Base-by-base conservation (phyloP, 805 yeast species). In the Isabelozyma gotoi region DNA sequence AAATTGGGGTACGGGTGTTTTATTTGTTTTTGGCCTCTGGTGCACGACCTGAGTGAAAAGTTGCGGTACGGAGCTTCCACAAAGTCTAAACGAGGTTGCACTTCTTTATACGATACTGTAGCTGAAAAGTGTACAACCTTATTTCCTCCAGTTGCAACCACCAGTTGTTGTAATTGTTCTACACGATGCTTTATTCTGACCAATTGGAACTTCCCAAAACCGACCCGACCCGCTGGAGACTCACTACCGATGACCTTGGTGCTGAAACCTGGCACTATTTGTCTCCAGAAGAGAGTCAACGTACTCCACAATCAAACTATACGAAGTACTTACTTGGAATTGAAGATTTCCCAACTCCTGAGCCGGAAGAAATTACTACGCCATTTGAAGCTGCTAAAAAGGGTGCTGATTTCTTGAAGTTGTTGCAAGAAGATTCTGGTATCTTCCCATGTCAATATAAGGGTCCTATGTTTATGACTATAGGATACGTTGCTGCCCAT, bases 391-490 rank as follows among this genome's bases (percentile, higher is more conserved):
- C 95, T 3, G 85, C 91, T 1, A 62, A 73, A 34, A 84, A 86
- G 50, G 94, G 92, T 16, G 92, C 91, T 2, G 71, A 76, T 2
- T 90, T 88, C 56, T 78, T 88, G 41, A 57, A 76, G 20, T 58
- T 72, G 6, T 55, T 92, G n/a, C 98, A 94, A 60, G 92, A 86
- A 42, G 74, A 77, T 19, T 78, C 84, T n/a, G 99, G 99, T 0
- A 80, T 82, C 6, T 88, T 92, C 67, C 97, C 97, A 1, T 81
- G 85, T 55, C 96, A 88, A 59, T 94, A 94, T 59, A 90, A 90
- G 50, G 99, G 99, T 2, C 99, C 99, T 2, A 91, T 92, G 97
- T 94, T 94, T 63, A 82, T 94, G 88, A 81, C 94, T 0, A 84
- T 91, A 45, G 98, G 99, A 1, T 88, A 85, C 53, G 81, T 94